Evolutionary conservation across 371 early-diverging fungal genomes (phyloP), one percentile per base, ranked within the genome.

Genomic region (Mucor racemosus): DNA sequence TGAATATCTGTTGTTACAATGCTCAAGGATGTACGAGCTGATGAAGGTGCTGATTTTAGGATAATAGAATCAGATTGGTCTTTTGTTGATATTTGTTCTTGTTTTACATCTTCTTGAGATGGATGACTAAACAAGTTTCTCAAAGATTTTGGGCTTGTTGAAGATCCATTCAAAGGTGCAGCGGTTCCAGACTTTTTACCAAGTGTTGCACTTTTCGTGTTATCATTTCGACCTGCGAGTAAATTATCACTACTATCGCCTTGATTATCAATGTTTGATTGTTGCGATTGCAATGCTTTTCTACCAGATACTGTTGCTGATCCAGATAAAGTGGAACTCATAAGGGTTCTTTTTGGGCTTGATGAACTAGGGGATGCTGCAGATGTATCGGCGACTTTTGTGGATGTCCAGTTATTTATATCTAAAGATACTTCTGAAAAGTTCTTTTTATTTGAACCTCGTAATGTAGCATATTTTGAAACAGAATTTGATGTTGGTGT

Each of bases 301-400:
- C 36, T 64, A 4, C 68, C 72, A 11, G 68, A 64, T 9, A 64
- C 56, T 4, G 69, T 68, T 17, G 65, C 65, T 9, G 68, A 64
- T 17, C 72, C 72, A n/a, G 68, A 64, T 6, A 64, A 7, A n/a
- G 39, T 67, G 26, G 67, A 67, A 26, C 57, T 67, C 48, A 48
- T 56, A n/a, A 65, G 48, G 5, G 58, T 31, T 62, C 59, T 35
- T 53, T 60, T 66, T 41, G 66, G 66, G 5, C 60, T 66, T n/a
- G 67, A 58, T 9, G 44, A 33, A 5, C 46, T 19, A 21, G 56
- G 33, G 10, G 48, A 35, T 10, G 35, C 48, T 35, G 35, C 34
- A 34, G 15, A 21, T 4, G 26, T 21, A 19, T 62, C 19, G 36
- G 8, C 35, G 0, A 15, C 26, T 8, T 56, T 56, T 1, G 26